phyloP scores from a whole-genome alignment of 805 yeast species.

The Kodamaea fukazawae region DNA sequence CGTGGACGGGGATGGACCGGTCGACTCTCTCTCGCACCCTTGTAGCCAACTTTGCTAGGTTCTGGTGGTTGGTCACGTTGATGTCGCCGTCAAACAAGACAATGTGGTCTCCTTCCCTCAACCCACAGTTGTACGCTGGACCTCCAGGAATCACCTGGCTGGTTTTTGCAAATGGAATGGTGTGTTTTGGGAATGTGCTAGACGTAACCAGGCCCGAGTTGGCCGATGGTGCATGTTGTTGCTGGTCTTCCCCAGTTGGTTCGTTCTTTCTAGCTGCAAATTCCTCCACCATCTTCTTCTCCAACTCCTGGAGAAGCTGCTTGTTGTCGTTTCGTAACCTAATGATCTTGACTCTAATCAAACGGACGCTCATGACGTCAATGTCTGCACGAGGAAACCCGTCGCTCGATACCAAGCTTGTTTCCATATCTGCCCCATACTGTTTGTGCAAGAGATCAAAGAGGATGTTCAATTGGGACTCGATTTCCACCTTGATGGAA shows the following conservation, averaged over 20 bases:
- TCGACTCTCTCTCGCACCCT: conserved; percentile 41
- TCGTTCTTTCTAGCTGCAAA: conserved; percentile 20
- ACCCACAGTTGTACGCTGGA: conserved; percentile 58
- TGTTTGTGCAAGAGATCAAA: conserved; percentile 40
- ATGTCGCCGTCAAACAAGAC: conserved; percentile 50
- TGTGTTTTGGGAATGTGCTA: not conserved
- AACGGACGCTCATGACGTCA: conserved; percentile 67
- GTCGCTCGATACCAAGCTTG: conserved; percentile 62
- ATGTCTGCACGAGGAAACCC: conserved; percentile 87
- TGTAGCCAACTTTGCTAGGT: conserved; percentile 43
- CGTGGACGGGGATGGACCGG: conserved; percentile 22
- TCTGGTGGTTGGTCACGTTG: conserved; percentile 54
- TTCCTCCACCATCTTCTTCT: conserved; percentile 44
- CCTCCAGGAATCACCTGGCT: conserved; percentile 47
- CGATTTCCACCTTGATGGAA: conserved; percentile 37
- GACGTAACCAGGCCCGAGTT: not conserved
- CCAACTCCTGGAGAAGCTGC: conserved; percentile 46
- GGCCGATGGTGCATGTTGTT: not conserved
- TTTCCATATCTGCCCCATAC: conserved; percentile 58
- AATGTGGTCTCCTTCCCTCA: conserved; percentile 53
- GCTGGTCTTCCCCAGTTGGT: not conserved
- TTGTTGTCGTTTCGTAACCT: conserved; percentile 69
- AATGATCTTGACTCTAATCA: conserved; percentile 61
- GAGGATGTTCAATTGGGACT: conserved; percentile 28
- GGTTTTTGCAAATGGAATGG: conserved; percentile 54